Percentiles rank a stretch among this genome's conserved stretches.
Evolutionary conservation across 371 early-diverging fungal genomes (phyloP).

Genomic region (Mucor circinelloides): DNA sequence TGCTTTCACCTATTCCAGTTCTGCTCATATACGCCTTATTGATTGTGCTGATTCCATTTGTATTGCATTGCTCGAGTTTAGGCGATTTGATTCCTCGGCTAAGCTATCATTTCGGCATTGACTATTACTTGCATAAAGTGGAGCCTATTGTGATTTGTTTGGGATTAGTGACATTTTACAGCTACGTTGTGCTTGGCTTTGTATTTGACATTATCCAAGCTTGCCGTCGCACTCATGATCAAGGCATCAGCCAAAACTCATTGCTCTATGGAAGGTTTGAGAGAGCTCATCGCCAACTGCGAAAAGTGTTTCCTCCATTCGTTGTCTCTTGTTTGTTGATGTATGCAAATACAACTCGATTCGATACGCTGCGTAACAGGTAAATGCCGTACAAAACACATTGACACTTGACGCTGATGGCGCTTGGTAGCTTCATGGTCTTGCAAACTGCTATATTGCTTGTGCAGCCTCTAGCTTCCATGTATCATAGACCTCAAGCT

Average conservation of each 20-base stretch:
- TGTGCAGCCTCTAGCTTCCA: conserved; percentile 14
- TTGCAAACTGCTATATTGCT: conserved; percentile 15
- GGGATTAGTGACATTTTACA: conserved; percentile 9
- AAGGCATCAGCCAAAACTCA: not conserved
- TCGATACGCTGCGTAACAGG: conserved; percentile 23
- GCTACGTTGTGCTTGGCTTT: conserved; percentile 4
- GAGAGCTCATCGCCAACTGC: not conserved
- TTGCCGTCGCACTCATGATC: not conserved
- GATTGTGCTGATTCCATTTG: not conserved
- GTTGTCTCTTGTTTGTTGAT: conserved; percentile 17
- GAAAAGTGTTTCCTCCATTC: conserved; percentile 2
- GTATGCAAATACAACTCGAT: conserved; percentile 28
- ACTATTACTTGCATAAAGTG: not conserved
- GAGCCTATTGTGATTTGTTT: conserved; percentile 7
- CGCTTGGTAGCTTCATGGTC: conserved; percentile 14
- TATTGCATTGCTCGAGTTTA: not conserved
- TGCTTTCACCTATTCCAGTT: not conserved
- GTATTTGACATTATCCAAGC: not conserved
- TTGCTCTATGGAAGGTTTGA: not conserved
- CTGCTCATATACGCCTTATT: not conserved
- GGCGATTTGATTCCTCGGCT: not conserved
- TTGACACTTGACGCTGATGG: not conserved
- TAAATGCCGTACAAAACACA: conserved; percentile 5
- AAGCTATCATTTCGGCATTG: not conserved
- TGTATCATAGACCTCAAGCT: not conserved